Evolutionary conservation across 495 filamentous ascomycete genomes (phyloP).

Genomic region (Podospora australis): DNA sequence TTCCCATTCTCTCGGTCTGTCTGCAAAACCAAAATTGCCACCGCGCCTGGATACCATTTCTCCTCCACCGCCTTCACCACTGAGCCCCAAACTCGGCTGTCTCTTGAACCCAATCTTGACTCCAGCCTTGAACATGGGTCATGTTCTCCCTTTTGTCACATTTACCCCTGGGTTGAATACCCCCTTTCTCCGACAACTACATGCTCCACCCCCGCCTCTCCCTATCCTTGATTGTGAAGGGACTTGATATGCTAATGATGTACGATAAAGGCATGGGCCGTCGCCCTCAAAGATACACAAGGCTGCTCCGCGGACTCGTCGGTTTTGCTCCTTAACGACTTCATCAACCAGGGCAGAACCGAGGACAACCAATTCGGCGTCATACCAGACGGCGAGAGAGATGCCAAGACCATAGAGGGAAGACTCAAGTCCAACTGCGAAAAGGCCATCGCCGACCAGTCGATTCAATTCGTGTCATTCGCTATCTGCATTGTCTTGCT

Average conservation of each 20-base stretch:
- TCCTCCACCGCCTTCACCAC: background rate
- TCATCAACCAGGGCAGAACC: conserved; percentile 32
- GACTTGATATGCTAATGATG: background rate
- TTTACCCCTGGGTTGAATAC: no score
- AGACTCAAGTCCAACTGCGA: background rate
- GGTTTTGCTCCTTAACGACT: conserved; percentile 18
- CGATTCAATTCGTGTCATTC: background rate
- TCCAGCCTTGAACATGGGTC: no score
- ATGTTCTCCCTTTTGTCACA: no score
- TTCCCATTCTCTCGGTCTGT: no score
- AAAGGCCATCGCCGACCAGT: background rate
- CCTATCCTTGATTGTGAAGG: background rate
- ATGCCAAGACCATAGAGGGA: background rate
- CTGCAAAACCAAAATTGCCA: no score
- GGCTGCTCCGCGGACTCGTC: conserved; percentile 24
- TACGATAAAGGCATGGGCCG: conserved; percentile 37
- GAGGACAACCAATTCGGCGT: background rate
- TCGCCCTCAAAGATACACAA: conserved; percentile 31
- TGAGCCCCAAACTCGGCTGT: no score
- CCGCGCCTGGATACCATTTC: no score
- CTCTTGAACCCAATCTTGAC: no score
- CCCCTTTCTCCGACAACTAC: no score
- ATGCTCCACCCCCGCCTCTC: no score
- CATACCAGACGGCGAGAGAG: background rate
- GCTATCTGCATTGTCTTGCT: background rate